phyloP scores from a whole-genome alignment of 2,329 filamentous ascomycete genomes.

The Didymella exigua region DNA sequence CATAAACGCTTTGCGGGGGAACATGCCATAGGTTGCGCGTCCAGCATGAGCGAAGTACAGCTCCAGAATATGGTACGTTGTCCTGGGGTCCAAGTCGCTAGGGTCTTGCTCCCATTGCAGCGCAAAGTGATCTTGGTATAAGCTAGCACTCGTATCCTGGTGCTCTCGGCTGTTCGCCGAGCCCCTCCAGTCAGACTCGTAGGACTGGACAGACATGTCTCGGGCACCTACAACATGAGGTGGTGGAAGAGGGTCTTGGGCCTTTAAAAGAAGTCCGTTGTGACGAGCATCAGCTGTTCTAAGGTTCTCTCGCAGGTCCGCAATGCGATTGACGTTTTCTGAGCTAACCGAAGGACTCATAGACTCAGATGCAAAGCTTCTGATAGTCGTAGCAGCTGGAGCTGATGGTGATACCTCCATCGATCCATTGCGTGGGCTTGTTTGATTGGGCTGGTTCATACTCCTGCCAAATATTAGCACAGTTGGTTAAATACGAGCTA shows the following conservation, averaged over 20 bases:
- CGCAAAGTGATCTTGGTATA: slow-evolving; percentile 42
- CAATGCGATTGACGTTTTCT: slow-evolving; percentile 37
- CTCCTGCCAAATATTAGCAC: slow-evolving; percentile 6
- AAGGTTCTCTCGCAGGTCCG: slow-evolving; percentile 38
- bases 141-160: slow-evolving; percentile 36
- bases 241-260: slow-evolving; percentile 34
- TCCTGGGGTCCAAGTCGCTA: slow-evolving; percentile 55
- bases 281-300: slow-evolving; percentile 39
- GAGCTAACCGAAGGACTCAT: slow-evolving; percentile 37
- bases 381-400: slow-evolving; percentile 32
- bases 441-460: slow-evolving; percentile 15
- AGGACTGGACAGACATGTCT: slow-evolving; percentile 43
- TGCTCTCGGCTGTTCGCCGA: slow-evolving; percentile 36
- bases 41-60: slow-evolving; percentile 65
- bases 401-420: slow-evolving; percentile 3
- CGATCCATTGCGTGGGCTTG: slow-evolving; percentile 5
- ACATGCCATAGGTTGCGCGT: slow-evolving; percentile 60
- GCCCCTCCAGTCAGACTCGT: slow-evolving; percentile 44
- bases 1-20: slow-evolving; percentile 60
- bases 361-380: slow-evolving; percentile 38
- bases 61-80: slow-evolving; percentile 59
- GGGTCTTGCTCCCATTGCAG: slow-evolving; percentile 60
- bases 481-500: not conserved
- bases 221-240: slow-evolving; percentile 28
- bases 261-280: slow-evolving; percentile 32